Percentiles rank a stretch among this genome's conserved stretches.
Evolutionary conservation across 192 early-diverging fungal genomes (phyloP).

Genomic region (Backusella luteola): DNA sequence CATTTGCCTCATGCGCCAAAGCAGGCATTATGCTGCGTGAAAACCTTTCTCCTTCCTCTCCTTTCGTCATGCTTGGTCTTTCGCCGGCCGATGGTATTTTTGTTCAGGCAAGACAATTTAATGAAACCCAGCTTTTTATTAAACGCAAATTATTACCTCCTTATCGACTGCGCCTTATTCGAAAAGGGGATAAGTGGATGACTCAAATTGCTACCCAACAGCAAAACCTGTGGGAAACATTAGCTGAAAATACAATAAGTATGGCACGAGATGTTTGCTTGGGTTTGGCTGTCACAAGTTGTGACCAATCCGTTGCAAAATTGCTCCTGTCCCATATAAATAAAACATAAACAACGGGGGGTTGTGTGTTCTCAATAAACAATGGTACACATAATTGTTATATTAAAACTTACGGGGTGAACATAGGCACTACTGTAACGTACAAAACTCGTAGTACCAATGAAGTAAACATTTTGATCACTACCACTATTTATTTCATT

Average conservation of each 20-base stretch:
- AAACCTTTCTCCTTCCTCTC: conserved; percentile 16
- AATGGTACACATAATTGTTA: not conserved
- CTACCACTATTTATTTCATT: not conserved
- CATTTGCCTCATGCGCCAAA: conserved; percentile 32
- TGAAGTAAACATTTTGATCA: conserved; percentile 26
- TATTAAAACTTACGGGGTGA: conserved; percentile 13
- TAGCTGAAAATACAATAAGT: not conserved
- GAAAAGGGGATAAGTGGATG: conserved; percentile 14
- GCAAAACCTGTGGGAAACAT: conserved; percentile 1
- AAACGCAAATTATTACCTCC: conserved; percentile 17
- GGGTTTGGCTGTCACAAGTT: conserved; percentile 31
- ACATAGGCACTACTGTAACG: conserved; percentile 21
- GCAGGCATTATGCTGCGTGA: conserved; percentile 33
- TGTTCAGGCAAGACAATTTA: conserved; percentile 16
- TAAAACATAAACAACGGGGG: conserved; percentile 3
- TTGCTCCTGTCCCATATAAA: conserved; percentile 11
- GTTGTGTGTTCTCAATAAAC: not conserved
- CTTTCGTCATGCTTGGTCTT: conserved; percentile 22
- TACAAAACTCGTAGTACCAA: conserved; percentile 26
- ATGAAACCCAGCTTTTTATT: conserved; percentile 5
- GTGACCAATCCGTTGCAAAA: conserved; percentile 27
- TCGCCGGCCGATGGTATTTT: conserved; percentile 31
- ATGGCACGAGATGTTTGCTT: conserved; percentile 27
- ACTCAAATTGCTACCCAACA: not conserved
- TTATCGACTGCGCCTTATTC: conserved; percentile 21